Conservation (phyloP, 495 filamentous ascomycete species). For the Hypoxylon perforatum region DNA sequence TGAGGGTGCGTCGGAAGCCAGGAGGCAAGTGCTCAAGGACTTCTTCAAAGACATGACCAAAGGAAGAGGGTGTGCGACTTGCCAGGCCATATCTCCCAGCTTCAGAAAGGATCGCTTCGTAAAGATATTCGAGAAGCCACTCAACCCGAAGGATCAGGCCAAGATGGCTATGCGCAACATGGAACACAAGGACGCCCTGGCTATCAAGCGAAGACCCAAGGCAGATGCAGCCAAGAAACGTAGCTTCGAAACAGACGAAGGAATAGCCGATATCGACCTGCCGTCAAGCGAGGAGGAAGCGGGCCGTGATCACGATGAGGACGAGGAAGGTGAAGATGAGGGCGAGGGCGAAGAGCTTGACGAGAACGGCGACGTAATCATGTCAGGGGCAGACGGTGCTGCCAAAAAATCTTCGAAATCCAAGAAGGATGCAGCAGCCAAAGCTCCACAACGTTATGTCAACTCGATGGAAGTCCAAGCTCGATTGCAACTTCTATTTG, state of each 20-base stretch:
- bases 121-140: constrained; percentile 90
- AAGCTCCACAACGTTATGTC: constrained; percentile 70
- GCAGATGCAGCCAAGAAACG: constrained; percentile 47
- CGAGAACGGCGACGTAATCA: constrained; percentile 63
- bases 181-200: constrained; percentile 70
- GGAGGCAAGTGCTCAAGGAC: constrained; percentile 78
- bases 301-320: constrained; percentile 56
- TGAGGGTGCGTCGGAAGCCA: constrained; percentile 79
- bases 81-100: constrained; percentile 75
- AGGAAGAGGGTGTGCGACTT: constrained; percentile 77
- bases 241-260: constrained; percentile 67
- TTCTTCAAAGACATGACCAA: constrained; percentile 76
- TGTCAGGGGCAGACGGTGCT: constrained; percentile 47
- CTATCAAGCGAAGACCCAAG: constrained; percentile 44
- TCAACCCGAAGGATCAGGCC: constrained; percentile 74
- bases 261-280: constrained; percentile 73
- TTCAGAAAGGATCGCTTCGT: constrained; percentile 88
- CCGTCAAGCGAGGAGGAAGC: constrained; percentile 60
- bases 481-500: constrained; percentile 80
- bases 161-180: constrained; percentile 78
- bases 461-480: constrained; percentile 80
- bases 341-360: constrained; percentile 62
- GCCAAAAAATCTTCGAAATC: constrained; percentile 43
- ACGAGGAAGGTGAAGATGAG: constrained; percentile 60
- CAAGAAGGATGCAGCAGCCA: constrained; percentile 46